phyloP scores from a whole-genome alignment of 148 eudicot genomes.

The Cornus kousa region DNA sequence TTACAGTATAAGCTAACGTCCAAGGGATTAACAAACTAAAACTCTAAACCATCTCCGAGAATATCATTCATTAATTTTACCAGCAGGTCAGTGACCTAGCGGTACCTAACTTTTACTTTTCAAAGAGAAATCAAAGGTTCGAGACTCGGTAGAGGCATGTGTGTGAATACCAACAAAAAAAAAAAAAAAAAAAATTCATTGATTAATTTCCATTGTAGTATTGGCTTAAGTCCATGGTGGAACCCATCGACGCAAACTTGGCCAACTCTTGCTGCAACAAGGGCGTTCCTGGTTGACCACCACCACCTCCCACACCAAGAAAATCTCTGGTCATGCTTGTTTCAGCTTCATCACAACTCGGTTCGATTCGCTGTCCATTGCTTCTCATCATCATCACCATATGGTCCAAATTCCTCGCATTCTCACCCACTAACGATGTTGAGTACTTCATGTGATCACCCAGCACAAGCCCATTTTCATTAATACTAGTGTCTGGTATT shows the following conservation, averaged over 20 bases:
- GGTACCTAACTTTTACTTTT: too few relatives aligned
- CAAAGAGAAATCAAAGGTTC: too few relatives aligned
- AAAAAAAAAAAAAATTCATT: background rate
- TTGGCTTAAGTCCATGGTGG: conserved; percentile 30
- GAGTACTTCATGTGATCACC: background rate
- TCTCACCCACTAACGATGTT: too few relatives aligned
- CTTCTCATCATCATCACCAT: background rate
- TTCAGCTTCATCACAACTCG: background rate
- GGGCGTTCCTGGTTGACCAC: conserved; percentile 11
- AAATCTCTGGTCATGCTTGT: conserved; percentile 23
- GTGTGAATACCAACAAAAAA: too few relatives aligned
- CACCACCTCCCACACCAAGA: conserved; percentile 42
- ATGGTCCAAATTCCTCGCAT: background rate
- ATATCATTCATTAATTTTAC: too few relatives aligned
- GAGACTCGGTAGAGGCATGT: too few relatives aligned
- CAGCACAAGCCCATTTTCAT: background rate
- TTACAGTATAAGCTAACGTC: too few relatives aligned
- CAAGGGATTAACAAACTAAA: too few relatives aligned
- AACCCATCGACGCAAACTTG: conserved; percentile 31
- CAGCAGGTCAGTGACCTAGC: too few relatives aligned
- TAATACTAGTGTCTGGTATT: background rate
- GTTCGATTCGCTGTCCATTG: background rate
- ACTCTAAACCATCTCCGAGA: too few relatives aligned
- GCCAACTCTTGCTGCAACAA: conserved; percentile 32
- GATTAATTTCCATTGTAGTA: conserved; percentile 18